Evolutionary conservation across 805 yeast species (phyloP), one percentile per base, ranked within the genome.

Genomic region (Blastobotrys terrestris): DNA sequence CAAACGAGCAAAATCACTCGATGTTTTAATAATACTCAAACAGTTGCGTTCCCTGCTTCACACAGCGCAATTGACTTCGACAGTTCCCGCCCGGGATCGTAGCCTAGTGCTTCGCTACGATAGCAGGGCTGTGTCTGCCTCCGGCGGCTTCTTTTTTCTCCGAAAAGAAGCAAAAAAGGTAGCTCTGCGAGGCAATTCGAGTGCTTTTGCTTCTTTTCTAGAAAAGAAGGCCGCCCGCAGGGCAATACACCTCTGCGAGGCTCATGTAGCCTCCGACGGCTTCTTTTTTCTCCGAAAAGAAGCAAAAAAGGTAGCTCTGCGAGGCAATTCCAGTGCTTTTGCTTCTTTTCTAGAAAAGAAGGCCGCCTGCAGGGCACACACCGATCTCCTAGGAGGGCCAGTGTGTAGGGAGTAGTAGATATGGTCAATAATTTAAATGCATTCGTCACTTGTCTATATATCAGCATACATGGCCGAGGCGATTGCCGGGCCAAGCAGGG

Each of bases 401-500:
- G n/a, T n/a, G n/a, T n/a, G n/a, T n/a, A n/a, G n/a, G n/a, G 41
- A 39, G 14, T 39, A 39, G 41, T 39, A 7, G 16, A 41, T 14
- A 14, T n/a, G 16, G 16, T 39, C 44, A n/a, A 46, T 31, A 46
- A 46, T 46, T 15, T 15, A 31, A 15, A 35, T 15, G n/a, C 42
- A 35, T 15, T 26, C 35, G 35, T 26, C 8, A 26, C 16, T 45
- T 26, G 35, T 26, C 35, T 26, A 26, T 26, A 6, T 26, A 26
- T 26, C 35, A 6, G 35, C 35, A 19, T 15, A 39, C 62, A 60
- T 58, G 48, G 61, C 60, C 13, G 63, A 60, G 16, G 64, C 64
- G 26, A 61, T 55, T 19, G 58, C 58, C 3, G 64, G 64, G n/a
- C 64, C 64, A n/a, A 59, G 48, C 8, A 61, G 43, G 16, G 64